Evolutionary conservation across 352 stramenopile genomes (phyloP), one percentile per base, ranked within the genome.

Genomic region (Elongisporangium anandrum): DNA sequence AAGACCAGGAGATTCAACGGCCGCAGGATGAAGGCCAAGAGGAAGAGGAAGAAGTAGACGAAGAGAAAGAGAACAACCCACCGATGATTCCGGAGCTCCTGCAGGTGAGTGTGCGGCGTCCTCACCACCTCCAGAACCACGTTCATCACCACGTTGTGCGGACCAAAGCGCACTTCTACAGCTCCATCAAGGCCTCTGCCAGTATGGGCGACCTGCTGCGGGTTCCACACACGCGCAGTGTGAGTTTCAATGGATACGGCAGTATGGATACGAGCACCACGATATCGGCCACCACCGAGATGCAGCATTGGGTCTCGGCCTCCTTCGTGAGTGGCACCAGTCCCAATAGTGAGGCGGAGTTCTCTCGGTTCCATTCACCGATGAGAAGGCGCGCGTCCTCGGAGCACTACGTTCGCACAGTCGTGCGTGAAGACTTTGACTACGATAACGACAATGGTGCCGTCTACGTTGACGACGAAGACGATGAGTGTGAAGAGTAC

Each of bases 401-500:
- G 59, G 19, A 65, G 52, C 47, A 54, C 52, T 12, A 55, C 39
- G 21, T 55, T 59, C 47, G 29, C 56, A 19, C 59, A 20, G 10
- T 60, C 59, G 34, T 45, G 34, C 34, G 34, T 7, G 34, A 45
- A 45, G 34, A 45, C 34, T 45, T 45, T 45, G 34, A 39, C 3
- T 38, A 26, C n/a, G 51, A 22, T 8, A 53, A 53, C 23, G 59
- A 54, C 12, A 49, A 29, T 23, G n/a, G n/a, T 17, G n/a, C 49
- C 19, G 50, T 45, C 48, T 34, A 60, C 17, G 53, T 55, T 13
- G 54, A 61, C 24, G 23, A 60, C 59, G 41, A 53, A 65, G 5
- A 60, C 48, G 58, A 66, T 26, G 66, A 70, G 17, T 15, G 61
- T 7, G 66, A 68, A 13, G 56, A 64, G 17, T 59, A 74, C 2